These are phyloP conservation scores for Antrodiella citrinella DNA, from an alignment of 768 basidiomycete species.

Conservation along the genomic window DNA sequence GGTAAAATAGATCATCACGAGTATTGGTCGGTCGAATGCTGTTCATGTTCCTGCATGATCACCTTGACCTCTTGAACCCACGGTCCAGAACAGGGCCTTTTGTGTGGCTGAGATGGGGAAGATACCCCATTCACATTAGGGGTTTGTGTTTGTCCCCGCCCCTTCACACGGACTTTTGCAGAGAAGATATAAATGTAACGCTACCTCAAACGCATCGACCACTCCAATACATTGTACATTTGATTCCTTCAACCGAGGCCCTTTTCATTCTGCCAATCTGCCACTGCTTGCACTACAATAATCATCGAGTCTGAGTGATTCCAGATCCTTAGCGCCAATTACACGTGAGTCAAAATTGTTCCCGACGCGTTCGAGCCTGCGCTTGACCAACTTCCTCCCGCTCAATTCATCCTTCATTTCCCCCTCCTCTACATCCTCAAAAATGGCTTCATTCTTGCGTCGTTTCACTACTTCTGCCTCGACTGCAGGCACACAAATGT, in stretches of 20 bases:
- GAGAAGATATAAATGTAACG: neutral
- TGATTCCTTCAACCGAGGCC: neutral
- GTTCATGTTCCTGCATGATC: neutral
- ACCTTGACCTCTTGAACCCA: neutral
- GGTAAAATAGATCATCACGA: neutral
- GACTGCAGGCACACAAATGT: constrained; percentile 10
- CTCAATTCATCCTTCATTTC: constrained; percentile 1
- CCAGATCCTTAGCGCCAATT: neutral
- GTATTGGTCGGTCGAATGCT: neutral
- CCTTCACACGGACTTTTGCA: neutral
- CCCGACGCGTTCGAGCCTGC: neutral
- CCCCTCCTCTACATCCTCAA: neutral
- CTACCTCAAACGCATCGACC: neutral
- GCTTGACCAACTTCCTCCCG: neutral
- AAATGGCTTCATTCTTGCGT: constrained; percentile 18
- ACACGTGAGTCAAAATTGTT: constrained; percentile 5
- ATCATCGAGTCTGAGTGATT: too few relatives aligned
- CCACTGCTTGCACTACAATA: too few relatives aligned
- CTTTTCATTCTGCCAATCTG: neutral
- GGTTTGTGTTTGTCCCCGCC: neutral
- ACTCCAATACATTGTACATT: neutral
- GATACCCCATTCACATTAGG: neutral
- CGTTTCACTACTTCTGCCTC: constrained; percentile 15
- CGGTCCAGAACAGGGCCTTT: neutral
- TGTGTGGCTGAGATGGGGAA: neutral